Percentiles rank a stretch among this genome's conserved stretches.
Evolutionary conservation across 805 yeast genomes (phyloP).

Genomic region (Nematodospora valgi): DNA sequence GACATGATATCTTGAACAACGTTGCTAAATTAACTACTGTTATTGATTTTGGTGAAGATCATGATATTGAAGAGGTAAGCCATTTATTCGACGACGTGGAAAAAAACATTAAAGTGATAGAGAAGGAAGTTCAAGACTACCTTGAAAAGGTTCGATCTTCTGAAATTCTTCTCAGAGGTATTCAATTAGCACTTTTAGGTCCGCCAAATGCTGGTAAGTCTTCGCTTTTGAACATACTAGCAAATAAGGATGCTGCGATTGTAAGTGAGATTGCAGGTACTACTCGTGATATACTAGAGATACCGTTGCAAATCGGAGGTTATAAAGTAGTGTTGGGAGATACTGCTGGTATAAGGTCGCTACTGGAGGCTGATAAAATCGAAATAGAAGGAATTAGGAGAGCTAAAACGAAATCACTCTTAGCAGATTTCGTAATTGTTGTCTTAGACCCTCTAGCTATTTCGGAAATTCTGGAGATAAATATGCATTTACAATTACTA

Average conservation of each 20-base stretch:
- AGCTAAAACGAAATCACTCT: slow-evolving; percentile 57
- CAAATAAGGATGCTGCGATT: slow-evolving; percentile 79
- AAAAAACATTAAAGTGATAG: slow-evolving; percentile 37
- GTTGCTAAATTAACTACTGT: slow-evolving; percentile 81
- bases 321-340: slow-evolving; percentile 82
- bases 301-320: slow-evolving; percentile 78
- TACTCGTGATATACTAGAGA: slow-evolving; percentile 83
- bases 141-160: slow-evolving; percentile 49
- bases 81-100: slow-evolving; percentile 51
- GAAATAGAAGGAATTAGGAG: slow-evolving; percentile 80
- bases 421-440: slow-evolving; percentile 67
- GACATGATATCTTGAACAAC: slow-evolving; percentile 57
- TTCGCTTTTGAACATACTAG: slow-evolving; percentile 72
- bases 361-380: slow-evolving; percentile 48
- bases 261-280: slow-evolving; percentile 93
- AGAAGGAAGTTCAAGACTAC: slow-evolving; percentile 43
- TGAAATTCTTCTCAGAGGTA: slow-evolving; percentile 67
- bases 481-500: slow-evolving; percentile 15
- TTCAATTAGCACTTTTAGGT: slow-evolving; percentile 71
- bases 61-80: slow-evolving; percentile 67
- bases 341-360: slow-evolving; percentile 82
- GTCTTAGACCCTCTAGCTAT: slow-evolving; percentile 49
- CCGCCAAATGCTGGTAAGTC: slow-evolving; percentile 98
- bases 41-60: slow-evolving; percentile 94
- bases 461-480: slow-evolving; percentile 9